Conservation (phyloP, 2,329 filamentous ascomycete genomes). For the Cladosporium sp. region DNA sequence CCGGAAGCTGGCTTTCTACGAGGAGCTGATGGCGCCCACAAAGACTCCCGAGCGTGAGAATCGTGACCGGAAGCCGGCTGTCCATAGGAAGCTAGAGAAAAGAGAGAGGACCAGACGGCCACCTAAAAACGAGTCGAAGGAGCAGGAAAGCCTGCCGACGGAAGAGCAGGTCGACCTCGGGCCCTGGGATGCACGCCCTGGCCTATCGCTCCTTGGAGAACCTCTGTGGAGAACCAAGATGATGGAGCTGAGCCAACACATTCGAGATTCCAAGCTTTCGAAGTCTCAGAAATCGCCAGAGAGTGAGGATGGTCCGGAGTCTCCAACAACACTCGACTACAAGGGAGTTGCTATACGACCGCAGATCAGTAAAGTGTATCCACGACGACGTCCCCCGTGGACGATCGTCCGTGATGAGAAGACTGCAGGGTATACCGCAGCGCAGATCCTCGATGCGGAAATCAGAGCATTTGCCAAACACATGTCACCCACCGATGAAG, state of each 20-base stretch:
- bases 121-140: neutral
- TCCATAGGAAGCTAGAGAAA: too few relatives aligned
- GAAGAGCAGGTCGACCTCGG: neutral
- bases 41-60: neutral
- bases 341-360: neutral
- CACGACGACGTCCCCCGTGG: neutral
- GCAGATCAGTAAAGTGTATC: neutral
- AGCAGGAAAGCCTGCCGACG: neutral
- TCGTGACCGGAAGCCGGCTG: too few relatives aligned
- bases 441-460: constrained; percentile 12
- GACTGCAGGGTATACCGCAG: neutral
- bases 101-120: too few relatives aligned
- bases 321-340: neutral
- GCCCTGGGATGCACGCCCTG: neutral
- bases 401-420: neutral
- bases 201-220: neutral
- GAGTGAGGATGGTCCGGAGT: neutral
- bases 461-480: constrained; percentile 4
- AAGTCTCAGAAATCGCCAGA: neutral
- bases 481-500: neutral
- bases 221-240: neutral
- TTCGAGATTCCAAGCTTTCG: neutral
- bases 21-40: neutral
- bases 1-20: neutral
- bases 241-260: neutral